phyloP scores from a whole-genome alignment of 257 asterid genomes.

The Mentha longifolia region DNA sequence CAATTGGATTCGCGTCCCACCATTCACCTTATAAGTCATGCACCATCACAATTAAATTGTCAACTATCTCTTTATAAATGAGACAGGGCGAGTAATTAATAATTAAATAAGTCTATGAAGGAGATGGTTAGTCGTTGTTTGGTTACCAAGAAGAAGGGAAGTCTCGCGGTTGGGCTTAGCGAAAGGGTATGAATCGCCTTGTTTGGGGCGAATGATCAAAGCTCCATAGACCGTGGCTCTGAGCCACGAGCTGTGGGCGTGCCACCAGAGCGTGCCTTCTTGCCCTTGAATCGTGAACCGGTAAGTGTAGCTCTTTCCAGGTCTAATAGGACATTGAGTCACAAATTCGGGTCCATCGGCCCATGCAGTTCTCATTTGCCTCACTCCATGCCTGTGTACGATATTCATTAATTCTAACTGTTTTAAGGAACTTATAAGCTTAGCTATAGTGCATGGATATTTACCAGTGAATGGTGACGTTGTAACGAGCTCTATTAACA shows the following conservation, averaged over 20 bases:
- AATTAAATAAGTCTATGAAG: no score
- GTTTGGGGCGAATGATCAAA: conserved; percentile 65
- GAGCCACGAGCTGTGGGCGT: conserved; percentile 97
- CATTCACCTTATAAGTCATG: conserved; percentile 81
- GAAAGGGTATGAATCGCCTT: conserved; percentile 75
- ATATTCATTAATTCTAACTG: no score
- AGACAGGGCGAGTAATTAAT: no score
- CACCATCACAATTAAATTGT: no score
- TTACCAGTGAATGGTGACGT: conserved; percentile 87
- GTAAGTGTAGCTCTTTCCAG: conserved; percentile 79
- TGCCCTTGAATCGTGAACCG: conserved; percentile 84
- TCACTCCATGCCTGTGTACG: conserved; percentile 85
- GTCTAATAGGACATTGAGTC: conserved; percentile 88
- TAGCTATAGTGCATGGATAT: neutral
- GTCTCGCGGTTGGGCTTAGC: conserved; percentile 75
- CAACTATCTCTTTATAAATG: no score
- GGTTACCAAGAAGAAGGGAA: conserved; percentile 73
- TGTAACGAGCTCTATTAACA: conserved; percentile 71
- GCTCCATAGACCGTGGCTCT: conserved; percentile 94
- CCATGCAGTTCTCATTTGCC: conserved; percentile 85
- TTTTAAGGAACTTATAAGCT: no score
- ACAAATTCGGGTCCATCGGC: conserved; percentile 91
- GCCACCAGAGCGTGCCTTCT: conserved; percentile 98
- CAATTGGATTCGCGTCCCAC: conserved; percentile 94
- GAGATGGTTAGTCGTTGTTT: neutral